Evolutionary conservation across 108 stramenopile species (phyloP).

Genomic region (Nitzschia sp.): DNA sequence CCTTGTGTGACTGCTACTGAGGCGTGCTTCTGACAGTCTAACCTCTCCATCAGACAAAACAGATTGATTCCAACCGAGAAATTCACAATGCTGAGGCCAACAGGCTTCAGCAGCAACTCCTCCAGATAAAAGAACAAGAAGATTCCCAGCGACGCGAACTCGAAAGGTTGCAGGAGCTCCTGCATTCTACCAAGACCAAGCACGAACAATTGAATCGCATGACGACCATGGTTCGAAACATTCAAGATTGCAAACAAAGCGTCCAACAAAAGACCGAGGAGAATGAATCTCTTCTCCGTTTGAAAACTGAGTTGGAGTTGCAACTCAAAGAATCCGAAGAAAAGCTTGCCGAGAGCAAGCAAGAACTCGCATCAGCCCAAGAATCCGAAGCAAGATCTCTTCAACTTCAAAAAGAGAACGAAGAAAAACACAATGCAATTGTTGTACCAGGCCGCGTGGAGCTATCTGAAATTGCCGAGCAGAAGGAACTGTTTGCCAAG

Average conservation of each 20-base stretch:
- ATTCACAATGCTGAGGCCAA: neutral
- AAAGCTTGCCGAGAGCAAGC: slow-evolving; percentile 24
- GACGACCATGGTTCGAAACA: neutral
- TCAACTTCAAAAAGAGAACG: slow-evolving; percentile 17
- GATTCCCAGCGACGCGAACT: neutral
- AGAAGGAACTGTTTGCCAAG: slow-evolving; percentile 19
- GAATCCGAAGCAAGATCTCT: slow-evolving; percentile 25
- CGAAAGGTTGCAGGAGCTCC: neutral
- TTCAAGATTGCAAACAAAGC: slow-evolving; percentile 10
- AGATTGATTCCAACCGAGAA: neutral
- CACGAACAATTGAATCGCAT: neutral
- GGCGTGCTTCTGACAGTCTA: too few relatives aligned
- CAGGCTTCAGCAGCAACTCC: neutral
- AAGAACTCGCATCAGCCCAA: slow-evolving; percentile 3
- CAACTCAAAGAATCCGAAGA: slow-evolving; percentile 7
- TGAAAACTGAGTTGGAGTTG: slow-evolving; percentile 9
- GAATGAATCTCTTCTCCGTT: slow-evolving; percentile 3
- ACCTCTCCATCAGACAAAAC: slow-evolving; percentile 3
- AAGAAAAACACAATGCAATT: slow-evolving; percentile 19
- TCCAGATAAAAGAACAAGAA: neutral
- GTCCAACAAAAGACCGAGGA: slow-evolving; percentile 6
- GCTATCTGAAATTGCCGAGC: slow-evolving; percentile 10
- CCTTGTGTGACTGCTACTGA: too few relatives aligned
- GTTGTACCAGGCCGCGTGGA: slow-evolving; percentile 31
- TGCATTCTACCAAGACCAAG: neutral